Evolutionary conservation across 306 rosid genomes (phyloP), one percentile per base, ranked within the genome.

Genomic region (Acacia acuminata): DNA sequence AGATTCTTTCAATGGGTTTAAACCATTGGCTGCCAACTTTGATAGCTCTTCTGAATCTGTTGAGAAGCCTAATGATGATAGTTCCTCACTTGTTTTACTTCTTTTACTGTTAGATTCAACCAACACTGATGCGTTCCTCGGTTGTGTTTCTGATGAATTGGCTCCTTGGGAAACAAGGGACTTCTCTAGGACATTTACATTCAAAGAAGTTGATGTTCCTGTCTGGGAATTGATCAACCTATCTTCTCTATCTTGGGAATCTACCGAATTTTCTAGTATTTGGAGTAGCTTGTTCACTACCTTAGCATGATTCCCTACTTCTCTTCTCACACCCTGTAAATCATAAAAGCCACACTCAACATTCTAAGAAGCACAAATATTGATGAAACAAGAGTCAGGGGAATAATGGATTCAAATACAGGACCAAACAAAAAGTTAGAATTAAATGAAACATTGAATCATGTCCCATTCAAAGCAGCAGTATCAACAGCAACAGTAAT

Each of bases 321-420:
- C 99, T 88, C 97, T 96, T 87, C 99, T 89, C 45, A 93, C 99
- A 69, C 99, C 99, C 99, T 96, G 88, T 85, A 79, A 76, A 76
- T 79, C 50, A 77, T 16, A 80, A 25, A 63, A 79, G 50, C 38
- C 51, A 81, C 42, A 64, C 36, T 66, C 71, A 66, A 38, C 43
- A 34, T 67, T 36, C 45, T 8, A 67, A 8, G 24, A 67, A 67
- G 7, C 45, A 17, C 12, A 15, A 34, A 66, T 15, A 34, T 10
- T 34, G 22, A 32, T 8, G 44, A 66, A 34, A 66, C 27, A 48
- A 47, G 50, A 45, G 50, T 45, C 50, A 10, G 50, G 50, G 53
- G 15, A 48, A 48, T 48, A 47, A 47, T 47, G 51, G 51, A 1
- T 45, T 45, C 3, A 45, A 45, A 45, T 8, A 47, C 51, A 47